A percentile compares a stretch with the other conserved stretches of the same genome.
Evolutionary conservation across 1,139 yeast genomes (phyloP).

Genomic region (Candida sanyaensis): DNA sequence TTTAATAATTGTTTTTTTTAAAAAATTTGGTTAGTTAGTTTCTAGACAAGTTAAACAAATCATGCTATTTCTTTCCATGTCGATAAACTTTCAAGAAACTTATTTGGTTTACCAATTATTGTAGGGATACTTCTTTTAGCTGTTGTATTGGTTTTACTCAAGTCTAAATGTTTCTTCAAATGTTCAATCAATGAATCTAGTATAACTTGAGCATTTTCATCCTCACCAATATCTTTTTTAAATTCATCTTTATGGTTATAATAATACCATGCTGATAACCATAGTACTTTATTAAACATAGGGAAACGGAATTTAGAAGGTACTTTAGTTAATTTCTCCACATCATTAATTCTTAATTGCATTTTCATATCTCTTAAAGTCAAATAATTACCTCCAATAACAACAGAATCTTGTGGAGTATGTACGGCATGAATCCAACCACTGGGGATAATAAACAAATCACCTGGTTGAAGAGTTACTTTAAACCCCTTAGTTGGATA

Average conservation of each 20-base stretch:
- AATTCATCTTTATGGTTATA: constrained; percentile 27
- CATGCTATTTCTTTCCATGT: constrained; percentile 19
- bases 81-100: constrained; percentile 20
- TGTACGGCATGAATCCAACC: constrained; percentile 95
- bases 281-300: constrained; percentile 65
- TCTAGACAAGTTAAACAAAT: background rate
- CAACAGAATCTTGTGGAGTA: constrained; percentile 78
- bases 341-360: constrained; percentile 60
- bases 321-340: constrained; percentile 71
- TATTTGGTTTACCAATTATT: constrained; percentile 23
- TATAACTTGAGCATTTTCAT: constrained; percentile 6
- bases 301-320: constrained; percentile 81
- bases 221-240: constrained; percentile 19
- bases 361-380: constrained; percentile 62
- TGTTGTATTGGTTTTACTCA: constrained; percentile 27
- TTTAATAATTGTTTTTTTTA: background rate
- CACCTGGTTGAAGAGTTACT: constrained; percentile 68
- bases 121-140: constrained; percentile 34
- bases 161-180: constrained; percentile 25
- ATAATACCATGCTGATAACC: constrained; percentile 59
- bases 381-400: constrained; percentile 85
- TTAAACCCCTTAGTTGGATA: constrained; percentile 54
- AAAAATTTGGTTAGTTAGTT: background rate
- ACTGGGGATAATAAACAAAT: constrained; percentile 79
- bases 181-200: constrained; percentile 19